These are phyloP conservation scores for Aureobasidium melanogenum DNA, from an alignment of 2,329 filamentous ascomycete species.

Conservation along the genomic window DNA sequence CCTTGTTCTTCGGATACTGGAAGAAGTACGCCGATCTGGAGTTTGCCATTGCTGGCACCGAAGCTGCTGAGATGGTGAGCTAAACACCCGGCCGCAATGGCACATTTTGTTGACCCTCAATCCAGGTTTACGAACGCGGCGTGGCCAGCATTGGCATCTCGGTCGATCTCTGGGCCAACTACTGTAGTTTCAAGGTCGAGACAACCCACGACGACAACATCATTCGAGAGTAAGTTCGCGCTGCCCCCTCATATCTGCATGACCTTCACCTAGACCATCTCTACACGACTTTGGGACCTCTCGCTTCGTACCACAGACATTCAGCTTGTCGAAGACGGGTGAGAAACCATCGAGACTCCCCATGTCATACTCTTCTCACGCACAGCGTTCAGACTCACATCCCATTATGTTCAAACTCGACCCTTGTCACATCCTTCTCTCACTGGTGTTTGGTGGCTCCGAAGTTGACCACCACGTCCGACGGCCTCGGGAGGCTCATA, in stretches of 20 bases:
- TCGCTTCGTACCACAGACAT: neutral
- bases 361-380: constrained; percentile 9
- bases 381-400: constrained; percentile 10
- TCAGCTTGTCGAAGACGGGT: constrained; percentile 8
- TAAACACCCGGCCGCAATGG: constrained; percentile 3
- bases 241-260: constrained; percentile 53
- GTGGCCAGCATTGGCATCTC: constrained; percentile 88
- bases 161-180: constrained; percentile 94
- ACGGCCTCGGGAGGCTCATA: neutral
- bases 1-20: constrained; percentile 96
- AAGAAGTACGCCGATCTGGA: constrained; percentile 98
- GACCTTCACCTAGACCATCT: constrained; percentile 11
- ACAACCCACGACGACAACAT: constrained; percentile 89
- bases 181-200: constrained; percentile 96
- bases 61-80: constrained; percentile 89
- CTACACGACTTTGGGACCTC: neutral
- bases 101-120: constrained; percentile 15
- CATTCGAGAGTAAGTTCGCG: constrained; percentile 96
- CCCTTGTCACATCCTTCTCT: neutral
- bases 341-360: constrained; percentile 5
- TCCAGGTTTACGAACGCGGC: constrained; percentile 85
- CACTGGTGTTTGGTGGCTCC: neutral
- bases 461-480: neutral
- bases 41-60: constrained; percentile 92
- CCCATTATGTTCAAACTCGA: constrained; percentile 1